Evolutionary conservation across 139 green algal species (phyloP).

Genomic region (Pleodorina starrii): DNA sequence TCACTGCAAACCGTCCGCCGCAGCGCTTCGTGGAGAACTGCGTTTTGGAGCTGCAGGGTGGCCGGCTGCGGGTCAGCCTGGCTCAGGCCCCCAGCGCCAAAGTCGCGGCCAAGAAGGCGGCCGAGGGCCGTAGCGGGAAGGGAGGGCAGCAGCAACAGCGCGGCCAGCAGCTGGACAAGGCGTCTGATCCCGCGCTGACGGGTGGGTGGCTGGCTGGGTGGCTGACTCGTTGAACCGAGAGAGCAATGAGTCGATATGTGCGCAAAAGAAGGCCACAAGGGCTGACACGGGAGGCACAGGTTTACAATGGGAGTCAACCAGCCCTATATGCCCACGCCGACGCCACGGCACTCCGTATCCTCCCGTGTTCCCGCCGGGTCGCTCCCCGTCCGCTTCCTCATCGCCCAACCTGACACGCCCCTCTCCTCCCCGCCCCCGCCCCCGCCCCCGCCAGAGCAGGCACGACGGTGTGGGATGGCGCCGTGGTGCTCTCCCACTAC

Average conservation of each 20-base stretch:
- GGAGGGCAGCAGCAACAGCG: slow-evolving; percentile 13
- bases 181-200: slow-evolving; percentile 63
- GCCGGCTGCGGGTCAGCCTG: slow-evolving; percentile 28
- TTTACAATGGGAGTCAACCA: too few relatives aligned
- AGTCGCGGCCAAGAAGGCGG: slow-evolving; percentile 4
- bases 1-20: too few relatives aligned
- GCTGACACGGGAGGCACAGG: too few relatives aligned
- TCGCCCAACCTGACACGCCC: too few relatives aligned
- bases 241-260: too few relatives aligned
- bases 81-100: slow-evolving; percentile 58
- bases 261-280: too few relatives aligned
- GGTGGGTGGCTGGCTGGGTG: background rate
- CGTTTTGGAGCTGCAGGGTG: slow-evolving; percentile 50
- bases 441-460: slow-evolving; percentile 21
- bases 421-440: too few relatives aligned
- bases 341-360: too few relatives aligned
- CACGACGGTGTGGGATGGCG: slow-evolving; percentile 62
- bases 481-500: slow-evolving; percentile 62
- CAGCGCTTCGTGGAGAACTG: slow-evolving; percentile 68
- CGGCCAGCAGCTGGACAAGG: slow-evolving; percentile 48
- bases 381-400: too few relatives aligned
- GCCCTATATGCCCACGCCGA: too few relatives aligned
- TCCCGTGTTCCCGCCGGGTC: too few relatives aligned
- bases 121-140: background rate
- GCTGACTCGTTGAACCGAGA: too few relatives aligned